These are phyloP conservation scores for Plasmodium vivax DNA, from an alignment of 169 alveolate genomes.

Conservation along the genomic window DNA sequence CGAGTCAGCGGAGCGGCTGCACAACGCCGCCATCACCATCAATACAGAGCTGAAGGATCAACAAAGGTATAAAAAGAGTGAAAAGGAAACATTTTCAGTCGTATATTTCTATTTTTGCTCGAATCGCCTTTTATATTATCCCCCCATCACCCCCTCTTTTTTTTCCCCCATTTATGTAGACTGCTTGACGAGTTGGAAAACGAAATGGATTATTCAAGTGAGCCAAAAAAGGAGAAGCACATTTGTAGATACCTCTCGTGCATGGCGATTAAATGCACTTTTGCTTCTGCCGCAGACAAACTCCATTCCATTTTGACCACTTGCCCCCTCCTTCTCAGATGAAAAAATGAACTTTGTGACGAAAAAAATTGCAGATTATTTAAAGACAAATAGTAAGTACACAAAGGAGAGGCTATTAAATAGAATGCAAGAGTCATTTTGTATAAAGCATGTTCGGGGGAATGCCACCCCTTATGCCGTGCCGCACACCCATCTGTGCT, in stretches of 20 bases:
- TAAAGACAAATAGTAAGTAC: slow-evolving; percentile 77
- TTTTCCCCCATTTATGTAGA: slow-evolving; percentile 9
- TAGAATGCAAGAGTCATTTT: neutral
- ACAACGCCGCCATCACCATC: slow-evolving; percentile 79
- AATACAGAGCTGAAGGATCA: slow-evolving; percentile 80
- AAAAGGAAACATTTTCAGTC: neutral
- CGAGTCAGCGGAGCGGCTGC: slow-evolving; percentile 79
- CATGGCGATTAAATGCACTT: neutral
- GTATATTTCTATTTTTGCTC: neutral
- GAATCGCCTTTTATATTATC: neutral
- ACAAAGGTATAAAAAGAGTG: slow-evolving; percentile 37
- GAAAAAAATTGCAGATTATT: slow-evolving; percentile 61
- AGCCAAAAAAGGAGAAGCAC: slow-evolving; percentile 4
- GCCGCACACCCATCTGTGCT: neutral
- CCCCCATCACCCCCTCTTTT: neutral
- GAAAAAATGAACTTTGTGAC: slow-evolving; percentile 82
- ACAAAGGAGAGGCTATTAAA: neutral
- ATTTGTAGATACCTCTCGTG: neutral
- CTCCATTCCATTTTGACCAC: neutral
- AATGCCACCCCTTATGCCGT: neutral
- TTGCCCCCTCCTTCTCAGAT: slow-evolving; percentile 27
- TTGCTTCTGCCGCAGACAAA: neutral
- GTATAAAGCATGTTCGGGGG: neutral
- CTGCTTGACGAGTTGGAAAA: slow-evolving; percentile 67
- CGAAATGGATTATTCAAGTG: slow-evolving; percentile 74